Conservation (phyloP, 805 yeast genomes). For the Candida michaelii region DNA sequence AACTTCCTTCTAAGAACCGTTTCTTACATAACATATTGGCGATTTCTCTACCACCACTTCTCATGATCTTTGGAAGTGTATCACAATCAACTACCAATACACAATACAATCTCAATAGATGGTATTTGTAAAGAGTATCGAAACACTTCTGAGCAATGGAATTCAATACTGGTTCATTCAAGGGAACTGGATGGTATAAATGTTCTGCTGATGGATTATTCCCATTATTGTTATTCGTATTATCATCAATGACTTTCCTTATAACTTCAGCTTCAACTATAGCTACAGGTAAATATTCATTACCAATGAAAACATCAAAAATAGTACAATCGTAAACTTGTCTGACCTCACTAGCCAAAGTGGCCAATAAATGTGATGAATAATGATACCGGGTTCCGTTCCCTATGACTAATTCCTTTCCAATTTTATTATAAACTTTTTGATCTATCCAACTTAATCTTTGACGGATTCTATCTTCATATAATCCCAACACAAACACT, state of each 20-base stretch:
- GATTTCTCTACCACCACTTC: conserved; percentile 86
- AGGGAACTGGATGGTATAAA: conserved; percentile 37
- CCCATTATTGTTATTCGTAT: conserved; percentile 9
- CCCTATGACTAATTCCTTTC: conserved; percentile 33
- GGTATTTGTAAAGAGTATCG: conserved; percentile 46
- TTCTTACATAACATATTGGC: conserved; percentile 86
- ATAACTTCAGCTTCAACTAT: conserved; percentile 70
- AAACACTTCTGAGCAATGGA: conserved; percentile 45
- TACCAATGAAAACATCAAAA: conserved; percentile 77
- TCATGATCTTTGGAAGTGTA: conserved; percentile 76
- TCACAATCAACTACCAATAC: conserved; percentile 78
- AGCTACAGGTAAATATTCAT: conserved; percentile 80
- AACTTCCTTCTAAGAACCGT: conserved; percentile 72
- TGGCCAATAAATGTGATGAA: conserved; percentile 81
- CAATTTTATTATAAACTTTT: conserved; percentile 29
- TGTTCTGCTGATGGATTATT: conserved; percentile 19
- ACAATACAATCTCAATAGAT: conserved; percentile 77
- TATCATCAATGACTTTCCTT: conserved; percentile 32
- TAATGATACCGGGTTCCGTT: conserved; percentile 66
- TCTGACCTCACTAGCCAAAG: conserved; percentile 77
- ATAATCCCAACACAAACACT: conserved; percentile 82
- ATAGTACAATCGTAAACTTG: conserved; percentile 88
- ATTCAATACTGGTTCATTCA: conserved; percentile 44
- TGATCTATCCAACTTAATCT: conserved; percentile 65
- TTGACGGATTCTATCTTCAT: conserved; percentile 89